phyloP scores from a whole-genome alignment of 495 filamentous ascomycete species.

The Usnea hakonensis region DNA sequence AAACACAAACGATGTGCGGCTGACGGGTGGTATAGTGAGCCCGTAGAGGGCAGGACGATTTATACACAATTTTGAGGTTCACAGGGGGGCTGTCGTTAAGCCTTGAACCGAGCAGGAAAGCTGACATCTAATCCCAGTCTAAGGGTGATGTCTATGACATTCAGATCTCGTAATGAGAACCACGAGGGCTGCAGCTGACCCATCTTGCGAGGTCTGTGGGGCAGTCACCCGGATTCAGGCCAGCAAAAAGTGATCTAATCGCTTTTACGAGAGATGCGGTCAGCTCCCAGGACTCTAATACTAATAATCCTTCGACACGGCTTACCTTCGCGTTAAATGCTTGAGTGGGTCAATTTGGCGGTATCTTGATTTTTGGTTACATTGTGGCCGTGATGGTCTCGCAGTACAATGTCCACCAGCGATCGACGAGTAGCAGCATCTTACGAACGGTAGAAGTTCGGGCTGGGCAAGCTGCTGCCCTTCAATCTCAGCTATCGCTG shows the following conservation, averaged over 20 bases:
- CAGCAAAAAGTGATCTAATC: neutral
- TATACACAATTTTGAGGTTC: neutral
- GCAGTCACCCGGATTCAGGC: neutral
- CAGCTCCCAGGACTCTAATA: neutral
- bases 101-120: neutral
- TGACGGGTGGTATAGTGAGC: neutral
- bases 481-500: no score
- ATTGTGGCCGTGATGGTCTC: neutral
- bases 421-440: neutral
- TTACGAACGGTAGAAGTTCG: no score
- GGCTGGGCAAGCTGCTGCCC: no score
- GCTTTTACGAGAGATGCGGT: neutral
- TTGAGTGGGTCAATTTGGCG: neutral
- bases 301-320: neutral
- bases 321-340: neutral
- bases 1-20: neutral
- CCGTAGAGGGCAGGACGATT: neutral
- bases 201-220: neutral
- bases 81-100: no score
- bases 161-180: no score
- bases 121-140: neutral
- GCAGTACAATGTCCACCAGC: neutral
- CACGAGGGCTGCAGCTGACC: neutral
- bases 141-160: no score
- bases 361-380: neutral